phyloP scores from a whole-genome alignment of 495 filamentous ascomycete genomes.

The Chaetomidium leptoderma region DNA sequence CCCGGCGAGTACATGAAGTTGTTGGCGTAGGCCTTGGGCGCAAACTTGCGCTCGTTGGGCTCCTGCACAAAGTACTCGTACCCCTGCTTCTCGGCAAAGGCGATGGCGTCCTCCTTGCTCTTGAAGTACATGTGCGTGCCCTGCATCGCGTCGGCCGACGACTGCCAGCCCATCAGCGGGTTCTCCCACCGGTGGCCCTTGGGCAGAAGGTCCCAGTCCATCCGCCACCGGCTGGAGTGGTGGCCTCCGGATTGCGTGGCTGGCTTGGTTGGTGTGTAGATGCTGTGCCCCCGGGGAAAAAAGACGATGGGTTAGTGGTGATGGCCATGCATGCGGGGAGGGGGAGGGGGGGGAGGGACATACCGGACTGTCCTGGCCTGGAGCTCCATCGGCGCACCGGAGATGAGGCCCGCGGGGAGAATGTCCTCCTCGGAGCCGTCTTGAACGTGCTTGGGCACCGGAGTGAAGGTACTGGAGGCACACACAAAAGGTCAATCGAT shows the following conservation, averaged over 20 bases:
- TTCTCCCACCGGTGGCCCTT: constrained; percentile 97
- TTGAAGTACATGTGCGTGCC: constrained; percentile 87
- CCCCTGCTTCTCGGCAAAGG: constrained; percentile 95
- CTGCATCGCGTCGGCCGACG: constrained; percentile 88
- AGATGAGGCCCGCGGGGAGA: constrained; percentile 77
- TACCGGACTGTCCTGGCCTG: constrained; percentile 93
- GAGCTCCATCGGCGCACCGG: constrained; percentile 87
- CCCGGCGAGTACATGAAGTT: constrained; percentile 82
- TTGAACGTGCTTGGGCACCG: constrained; percentile 80
- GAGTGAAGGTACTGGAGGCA: constrained; percentile 69
- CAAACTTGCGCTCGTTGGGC: constrained; percentile 78
- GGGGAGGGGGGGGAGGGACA: constrained; percentile 10
- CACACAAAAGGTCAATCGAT: constrained; percentile 2
- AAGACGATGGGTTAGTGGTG: background rate
- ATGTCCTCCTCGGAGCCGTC: constrained; percentile 80
- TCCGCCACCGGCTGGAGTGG: constrained; percentile 81
- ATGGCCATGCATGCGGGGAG: background rate
- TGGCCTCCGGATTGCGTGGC: constrained; percentile 90
- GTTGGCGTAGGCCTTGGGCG: constrained; percentile 92
- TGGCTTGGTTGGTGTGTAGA: constrained; percentile 83
- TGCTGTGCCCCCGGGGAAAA: constrained; percentile 53
- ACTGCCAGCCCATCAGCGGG: constrained; percentile 96
- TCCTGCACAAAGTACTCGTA: constrained; percentile 99
- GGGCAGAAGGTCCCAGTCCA: constrained; percentile 93
- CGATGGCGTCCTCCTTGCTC: constrained; percentile 89